Evolutionary conservation across 129 eudicot species (phyloP).

Genomic region (Daucus carota): DNA sequence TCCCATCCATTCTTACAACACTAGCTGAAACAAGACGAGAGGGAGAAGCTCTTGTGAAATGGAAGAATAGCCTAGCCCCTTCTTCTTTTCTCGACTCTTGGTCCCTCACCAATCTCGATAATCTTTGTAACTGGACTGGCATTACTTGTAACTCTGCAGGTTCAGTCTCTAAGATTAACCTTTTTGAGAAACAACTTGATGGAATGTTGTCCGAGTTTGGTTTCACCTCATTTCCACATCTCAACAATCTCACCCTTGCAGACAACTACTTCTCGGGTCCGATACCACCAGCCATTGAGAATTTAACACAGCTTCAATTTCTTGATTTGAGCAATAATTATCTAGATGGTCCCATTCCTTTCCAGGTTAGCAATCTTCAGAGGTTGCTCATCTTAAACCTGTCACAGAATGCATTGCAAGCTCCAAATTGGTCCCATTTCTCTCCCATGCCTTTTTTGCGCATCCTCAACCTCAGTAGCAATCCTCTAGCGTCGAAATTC

Average conservation of each 20-base stretch:
- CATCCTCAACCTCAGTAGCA: background rate
- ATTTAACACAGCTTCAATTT: conserved; percentile 19
- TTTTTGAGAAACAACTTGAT: no score
- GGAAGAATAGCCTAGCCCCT: no score
- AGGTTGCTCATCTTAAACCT: background rate
- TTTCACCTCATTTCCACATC: conserved; percentile 49
- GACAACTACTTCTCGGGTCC: conserved; percentile 31
- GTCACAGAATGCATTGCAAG: background rate
- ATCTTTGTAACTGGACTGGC: no score
- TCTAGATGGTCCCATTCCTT: background rate
- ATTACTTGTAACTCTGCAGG: no score
- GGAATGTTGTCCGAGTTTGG: no score
- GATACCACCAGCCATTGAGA: conserved; percentile 58
- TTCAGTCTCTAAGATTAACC: conserved; percentile 26
- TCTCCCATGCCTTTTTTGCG: background rate
- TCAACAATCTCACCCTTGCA: conserved; percentile 39
- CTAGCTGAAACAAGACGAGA: no score
- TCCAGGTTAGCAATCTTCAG: background rate
- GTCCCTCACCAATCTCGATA: no score
- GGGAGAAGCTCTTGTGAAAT: no score
- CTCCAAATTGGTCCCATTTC: background rate
- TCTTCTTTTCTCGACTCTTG: no score
- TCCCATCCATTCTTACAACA: no score
- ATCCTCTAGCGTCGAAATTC: background rate
- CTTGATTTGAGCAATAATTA: background rate